phyloP scores from a whole-genome alignment of 345 rosid species.

The Angophora floribunda region DNA sequence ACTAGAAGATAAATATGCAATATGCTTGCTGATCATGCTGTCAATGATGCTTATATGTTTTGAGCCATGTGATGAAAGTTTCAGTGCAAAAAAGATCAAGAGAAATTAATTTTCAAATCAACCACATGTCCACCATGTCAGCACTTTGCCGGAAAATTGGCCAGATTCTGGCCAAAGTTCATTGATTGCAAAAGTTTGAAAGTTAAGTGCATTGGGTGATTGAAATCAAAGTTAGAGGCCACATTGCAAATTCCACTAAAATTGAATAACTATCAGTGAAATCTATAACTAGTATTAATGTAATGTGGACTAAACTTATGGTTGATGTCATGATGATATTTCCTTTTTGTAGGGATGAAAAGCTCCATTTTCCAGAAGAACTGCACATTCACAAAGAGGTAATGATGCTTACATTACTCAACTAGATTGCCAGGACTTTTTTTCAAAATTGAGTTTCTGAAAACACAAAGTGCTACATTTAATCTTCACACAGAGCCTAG shows the following conservation, averaged over 20 bases:
- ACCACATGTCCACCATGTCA: not conserved
- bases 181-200: not conserved
- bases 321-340: not conserved
- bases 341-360: conserved; percentile 49
- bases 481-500: not conserved
- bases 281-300: not conserved
- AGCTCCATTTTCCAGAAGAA: conserved; percentile 61
- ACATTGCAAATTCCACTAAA: not conserved
- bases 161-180: not conserved
- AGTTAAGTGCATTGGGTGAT: not conserved
- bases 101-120: not conserved
- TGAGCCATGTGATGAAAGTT: not conserved
- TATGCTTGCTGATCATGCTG: not conserved
- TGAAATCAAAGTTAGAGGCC: not conserved
- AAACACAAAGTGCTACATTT: not conserved
- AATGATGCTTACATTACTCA: not conserved
- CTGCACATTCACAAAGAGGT: conserved; percentile 54
- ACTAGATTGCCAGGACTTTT: not conserved
- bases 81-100: not conserved
- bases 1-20: not conserved
- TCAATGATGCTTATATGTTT: not conserved
- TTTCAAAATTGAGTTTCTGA: not conserved
- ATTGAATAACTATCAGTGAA: not conserved
- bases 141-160: not conserved
- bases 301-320: not conserved